These are phyloP conservation scores for Globisporangium uncinulatum DNA, from an alignment of 352 stramenopile species.

Conservation along the genomic window DNA sequence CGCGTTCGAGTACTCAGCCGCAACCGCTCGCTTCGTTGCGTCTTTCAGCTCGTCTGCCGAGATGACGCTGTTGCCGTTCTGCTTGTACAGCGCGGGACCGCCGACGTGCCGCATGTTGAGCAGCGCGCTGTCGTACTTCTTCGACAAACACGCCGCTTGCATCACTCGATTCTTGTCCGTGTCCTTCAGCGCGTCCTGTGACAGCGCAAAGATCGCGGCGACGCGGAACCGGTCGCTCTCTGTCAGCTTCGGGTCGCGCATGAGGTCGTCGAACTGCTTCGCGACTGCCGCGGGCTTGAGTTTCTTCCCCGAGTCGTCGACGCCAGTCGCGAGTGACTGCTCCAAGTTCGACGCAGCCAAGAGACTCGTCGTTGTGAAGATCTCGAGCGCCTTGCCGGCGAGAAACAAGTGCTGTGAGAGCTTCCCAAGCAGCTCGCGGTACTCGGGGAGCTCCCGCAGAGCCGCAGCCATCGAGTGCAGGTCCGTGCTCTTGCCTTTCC, in stretches of 20 bases:
- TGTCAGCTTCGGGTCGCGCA: constrained; percentile 75
- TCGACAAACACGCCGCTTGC: constrained; percentile 71
- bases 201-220: constrained; percentile 91
- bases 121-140: constrained; percentile 54
- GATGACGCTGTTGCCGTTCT: constrained; percentile 53
- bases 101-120: constrained; percentile 64
- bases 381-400: constrained; percentile 91
- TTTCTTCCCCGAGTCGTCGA: constrained; percentile 90
- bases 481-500: constrained; percentile 79
- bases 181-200: constrained; percentile 87
- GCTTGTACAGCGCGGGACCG: constrained; percentile 47
- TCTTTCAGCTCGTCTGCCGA: constrained; percentile 61
- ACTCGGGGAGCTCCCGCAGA: constrained; percentile 90
- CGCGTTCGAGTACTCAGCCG: constrained; percentile 73
- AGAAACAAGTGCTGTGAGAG: constrained; percentile 94
- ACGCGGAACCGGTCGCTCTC: constrained; percentile 88
- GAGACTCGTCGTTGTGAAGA: constrained; percentile 85
- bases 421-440: constrained; percentile 92
- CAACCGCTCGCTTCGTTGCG: constrained; percentile 51
- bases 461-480: constrained; percentile 91
- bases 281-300: constrained; percentile 81
- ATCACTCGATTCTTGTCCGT: constrained; percentile 85
- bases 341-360: constrained; percentile 92
- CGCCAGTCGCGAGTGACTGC: constrained; percentile 92
- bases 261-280: constrained; percentile 85